Evolutionary conservation across 768 basidiomycete genomes (phyloP).

Genomic region (Tulasnella sp.): DNA sequence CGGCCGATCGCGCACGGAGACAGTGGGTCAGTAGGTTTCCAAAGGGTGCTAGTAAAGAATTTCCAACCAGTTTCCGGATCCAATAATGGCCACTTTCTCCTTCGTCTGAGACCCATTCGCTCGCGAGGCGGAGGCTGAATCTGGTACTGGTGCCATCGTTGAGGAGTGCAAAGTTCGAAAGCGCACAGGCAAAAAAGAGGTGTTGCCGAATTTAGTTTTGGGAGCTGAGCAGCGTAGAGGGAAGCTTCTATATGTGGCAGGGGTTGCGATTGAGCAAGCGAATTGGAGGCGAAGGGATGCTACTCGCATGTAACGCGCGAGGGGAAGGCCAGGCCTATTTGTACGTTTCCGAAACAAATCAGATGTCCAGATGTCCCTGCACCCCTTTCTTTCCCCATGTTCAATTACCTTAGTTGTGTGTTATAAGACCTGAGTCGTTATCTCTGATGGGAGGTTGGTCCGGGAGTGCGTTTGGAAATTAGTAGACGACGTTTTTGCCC

Average conservation of each 20-base stretch:
- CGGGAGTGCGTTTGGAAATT: neutral
- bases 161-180: neutral
- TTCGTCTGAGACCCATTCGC: neutral
- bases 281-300: neutral
- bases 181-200: neutral
- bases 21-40: too few relatives aligned
- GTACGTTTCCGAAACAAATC: neutral
- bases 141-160: neutral
- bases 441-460: neutral
- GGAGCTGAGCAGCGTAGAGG: neutral
- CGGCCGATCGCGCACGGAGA: neutral
- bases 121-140: neutral
- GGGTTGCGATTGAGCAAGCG: neutral
- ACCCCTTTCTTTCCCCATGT: neutral
- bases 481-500: neutral
- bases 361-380: neutral
- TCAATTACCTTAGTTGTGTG: neutral
- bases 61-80: conserved; percentile 41
- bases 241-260: neutral
- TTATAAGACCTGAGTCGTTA: neutral
- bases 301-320: conserved; percentile 6
- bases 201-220: neutral
- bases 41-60: too few relatives aligned
- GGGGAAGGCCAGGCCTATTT: neutral
- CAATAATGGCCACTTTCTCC: conserved; percentile 40